phyloP scores from a whole-genome alignment of 192 early-diverging fungal species.

The Tieghemiomyces parasiticus region DNA sequence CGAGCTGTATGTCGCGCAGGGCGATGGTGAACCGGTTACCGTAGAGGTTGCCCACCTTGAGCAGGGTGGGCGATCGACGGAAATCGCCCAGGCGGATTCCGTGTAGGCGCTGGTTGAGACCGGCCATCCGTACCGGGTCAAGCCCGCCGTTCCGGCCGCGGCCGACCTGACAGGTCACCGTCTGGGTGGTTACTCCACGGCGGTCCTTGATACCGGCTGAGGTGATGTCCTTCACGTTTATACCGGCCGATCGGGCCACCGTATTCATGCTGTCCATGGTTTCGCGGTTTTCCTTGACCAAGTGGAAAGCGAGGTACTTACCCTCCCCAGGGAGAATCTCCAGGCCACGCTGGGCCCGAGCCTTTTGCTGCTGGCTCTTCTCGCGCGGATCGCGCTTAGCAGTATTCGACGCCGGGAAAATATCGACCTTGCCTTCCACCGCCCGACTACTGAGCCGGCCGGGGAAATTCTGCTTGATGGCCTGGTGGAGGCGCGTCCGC shows the following conservation, averaged over 20 bases:
- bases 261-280: constrained; percentile 50
- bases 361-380: not conserved
- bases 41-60: constrained; percentile 72
- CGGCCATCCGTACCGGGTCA: constrained; percentile 35
- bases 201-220: constrained; percentile 94
- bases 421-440: constrained; percentile 19
- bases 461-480: constrained; percentile 28
- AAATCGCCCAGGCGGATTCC: constrained; percentile 65
- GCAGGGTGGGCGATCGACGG: constrained; percentile 38
- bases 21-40: constrained; percentile 88
- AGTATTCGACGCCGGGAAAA: constrained; percentile 11
- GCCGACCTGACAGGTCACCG: constrained; percentile 6
- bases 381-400: constrained; percentile 6
- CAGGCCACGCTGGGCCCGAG: not conserved
- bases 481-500: constrained; percentile 16
- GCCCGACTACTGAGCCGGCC: constrained; percentile 22
- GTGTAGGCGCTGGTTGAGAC: constrained; percentile 28
- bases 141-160: too few species aligned
- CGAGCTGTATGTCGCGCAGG: constrained; percentile 35
- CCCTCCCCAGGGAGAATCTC: constrained; percentile 46
- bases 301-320: constrained; percentile 63
- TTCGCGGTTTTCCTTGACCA: constrained; percentile 90
- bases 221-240: constrained; percentile 36
- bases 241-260: constrained; percentile 13
- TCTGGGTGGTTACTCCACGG: constrained; percentile 78